Evolutionary conservation across 108 stramenopile species (phyloP), one percentile per base, ranked within the genome.

Genomic region (Cyclotella distinguenda): DNA sequence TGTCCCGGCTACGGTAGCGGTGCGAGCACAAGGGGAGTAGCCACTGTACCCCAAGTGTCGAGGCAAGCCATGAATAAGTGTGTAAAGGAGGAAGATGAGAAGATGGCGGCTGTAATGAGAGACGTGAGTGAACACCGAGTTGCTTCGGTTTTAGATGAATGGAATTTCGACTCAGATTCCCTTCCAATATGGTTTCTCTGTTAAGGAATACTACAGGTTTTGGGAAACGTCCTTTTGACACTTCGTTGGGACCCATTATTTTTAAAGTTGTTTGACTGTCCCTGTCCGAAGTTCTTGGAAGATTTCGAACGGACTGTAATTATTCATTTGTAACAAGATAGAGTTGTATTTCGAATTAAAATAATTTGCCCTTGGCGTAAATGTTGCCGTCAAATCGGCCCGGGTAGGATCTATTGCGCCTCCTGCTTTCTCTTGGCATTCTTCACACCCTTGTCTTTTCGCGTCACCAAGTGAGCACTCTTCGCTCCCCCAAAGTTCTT

Each of bases 381-480:
- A 27, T 4, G 22, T 4, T 27, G 6, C 51, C 46, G 12, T 38
- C 38, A 38, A n/a, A n/a, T n/a, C n/a, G n/a, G n/a, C n/a, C n/a
- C n/a, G n/a, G n/a, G 38, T 38, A 38, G 38, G 8, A 10, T 44
- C 12, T 7, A 36, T 66, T 45, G 45, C 66, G 31, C 23, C 36
- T 47, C 67, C 35, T 58, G 53, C 35, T 56, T 57, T 23, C 97
- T 83, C 81, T 98, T 98, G 25, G 97, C 97, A 83, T 98, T 98
- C 80, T 98, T 98, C 33, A 98, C 80, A 33, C 97, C 97, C 79
- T 98, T 98, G 72, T 95, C 80, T 60, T 94, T 93, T 16, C 92
- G 62, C 9, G 89, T 79, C 1, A 95, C 93, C 66, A 91, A 50
- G 44, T 80, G 68, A 9, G 94, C 94, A 63, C 64, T 82, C 34